Base-by-base conservation (phyloP, 23 red algal genomes). In the Gracilariopsis chorda region DNA sequence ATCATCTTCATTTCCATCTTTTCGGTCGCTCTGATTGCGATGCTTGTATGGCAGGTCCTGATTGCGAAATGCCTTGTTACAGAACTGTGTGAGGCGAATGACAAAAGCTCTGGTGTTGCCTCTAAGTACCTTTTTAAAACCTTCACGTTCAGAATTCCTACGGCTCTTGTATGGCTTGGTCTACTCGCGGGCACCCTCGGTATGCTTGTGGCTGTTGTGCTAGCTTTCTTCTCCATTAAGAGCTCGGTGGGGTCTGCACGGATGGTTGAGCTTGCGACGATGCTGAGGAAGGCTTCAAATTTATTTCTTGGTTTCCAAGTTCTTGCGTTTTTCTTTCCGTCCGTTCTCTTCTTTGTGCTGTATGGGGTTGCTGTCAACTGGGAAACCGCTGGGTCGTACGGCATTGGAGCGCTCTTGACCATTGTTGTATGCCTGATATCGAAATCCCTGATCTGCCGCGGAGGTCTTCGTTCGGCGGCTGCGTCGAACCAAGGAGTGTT, bases 111-210 rank as follows among this genome's bases (percentile, higher is more conserved):
- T 17, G 51, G 60, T 46, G 20, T 81, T 29, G 45, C 39, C n/a
- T 39, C 62, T 24, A 49, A 59, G 23, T 95, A 90, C 57, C 35
- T 88, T 34, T 90, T 90, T 51, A 78, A 80, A 39, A 83, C 83
- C 6, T 90, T 90, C 78, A 59, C 39, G 28, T 95, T 95, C 62
- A 37, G 83, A 28, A 37, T 95, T 20, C 86, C 86, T 28, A 72
- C 93, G 4, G 55, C 58, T 7, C 70, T 86, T 53, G 59, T 95
- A 1, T 91, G 86, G 86, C 44, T 63, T 16, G 82, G 67, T 24
- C 55, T 94, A 9, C 13, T 69, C 30, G 83, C 42, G 3, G 84
- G 53, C 2, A 70, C 83, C 1, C 36, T 88, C 7, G 64, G 83
- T 43, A 25, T 94, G 69, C 34, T 79, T 8, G 40, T 94, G 36